These are phyloP conservation scores for Rehmannia glutinosa DNA, from an alignment of 257 asterid species.

Conservation along the genomic window DNA sequence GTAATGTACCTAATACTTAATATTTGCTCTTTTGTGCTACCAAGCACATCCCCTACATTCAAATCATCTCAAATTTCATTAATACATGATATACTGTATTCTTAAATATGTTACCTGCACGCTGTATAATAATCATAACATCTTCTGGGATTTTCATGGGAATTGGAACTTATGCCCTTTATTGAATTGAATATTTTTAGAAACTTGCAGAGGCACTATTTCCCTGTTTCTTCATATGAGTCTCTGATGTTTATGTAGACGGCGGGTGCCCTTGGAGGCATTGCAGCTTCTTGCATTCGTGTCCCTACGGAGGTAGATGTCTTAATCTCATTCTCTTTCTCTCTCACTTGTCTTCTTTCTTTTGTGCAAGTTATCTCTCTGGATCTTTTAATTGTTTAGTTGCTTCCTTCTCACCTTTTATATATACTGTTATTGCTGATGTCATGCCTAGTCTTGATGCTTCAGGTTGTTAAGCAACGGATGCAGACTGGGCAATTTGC, in stretches of 20 bases:
- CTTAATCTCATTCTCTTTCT: slow-evolving; percentile 1
- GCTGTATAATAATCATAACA: not conserved
- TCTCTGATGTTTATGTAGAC: slow-evolving; percentile 41
- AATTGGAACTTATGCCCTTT: not conserved
- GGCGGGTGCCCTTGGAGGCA: slow-evolving; percentile 95
- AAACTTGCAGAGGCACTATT: not conserved
- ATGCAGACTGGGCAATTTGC: slow-evolving; percentile 94
- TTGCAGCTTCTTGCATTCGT: slow-evolving; percentile 93
- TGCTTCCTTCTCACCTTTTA: slow-evolving; percentile 8
- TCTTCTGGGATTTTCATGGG: not conserved
- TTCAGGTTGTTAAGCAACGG: slow-evolving; percentile 95
- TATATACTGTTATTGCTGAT: slow-evolving; percentile 21
- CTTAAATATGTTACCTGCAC: not conserved
- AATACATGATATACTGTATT: not conserved
- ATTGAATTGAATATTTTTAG: slow-evolving; percentile 3
- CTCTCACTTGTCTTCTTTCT: not conserved
- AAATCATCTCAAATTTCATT: not conserved
- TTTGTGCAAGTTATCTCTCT: not conserved
- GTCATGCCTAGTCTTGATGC: slow-evolving; percentile 26
- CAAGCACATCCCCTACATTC: not conserved
- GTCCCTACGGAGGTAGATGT: slow-evolving; percentile 88
- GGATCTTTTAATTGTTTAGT: slow-evolving; percentile 10
- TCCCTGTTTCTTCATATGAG: slow-evolving; percentile 1
- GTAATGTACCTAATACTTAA: not conserved
- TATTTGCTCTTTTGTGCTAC: not conserved